Evolutionary conservation across 2,329 filamentous ascomycete genomes (phyloP).

Genomic region (Purpureocillium lavendulum): DNA sequence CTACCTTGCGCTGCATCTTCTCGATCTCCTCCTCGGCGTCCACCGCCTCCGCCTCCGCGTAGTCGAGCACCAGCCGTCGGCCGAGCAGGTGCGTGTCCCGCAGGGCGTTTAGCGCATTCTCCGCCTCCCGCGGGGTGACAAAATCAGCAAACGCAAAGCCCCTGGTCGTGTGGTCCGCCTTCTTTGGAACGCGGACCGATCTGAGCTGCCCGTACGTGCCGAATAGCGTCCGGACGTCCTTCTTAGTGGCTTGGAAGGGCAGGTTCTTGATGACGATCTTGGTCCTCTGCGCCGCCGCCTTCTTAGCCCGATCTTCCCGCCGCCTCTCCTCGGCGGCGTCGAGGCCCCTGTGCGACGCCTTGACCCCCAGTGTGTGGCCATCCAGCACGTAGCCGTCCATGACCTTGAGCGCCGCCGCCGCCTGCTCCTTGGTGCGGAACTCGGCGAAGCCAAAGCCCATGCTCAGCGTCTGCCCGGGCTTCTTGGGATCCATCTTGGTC

Average conservation of each 20-base stretch:
- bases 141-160: slow-evolving; percentile 98
- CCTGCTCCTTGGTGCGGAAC: slow-evolving; percentile 70
- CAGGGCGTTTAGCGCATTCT: slow-evolving; percentile 83
- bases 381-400: slow-evolving; percentile 90
- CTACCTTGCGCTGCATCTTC: slow-evolving; percentile 95
- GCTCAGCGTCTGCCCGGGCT: slow-evolving; percentile 76
- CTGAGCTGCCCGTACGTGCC: slow-evolving; percentile 86
- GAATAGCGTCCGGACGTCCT: slow-evolving; percentile 80
- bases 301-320: slow-evolving; percentile 76
- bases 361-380: slow-evolving; percentile 75
- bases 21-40: slow-evolving; percentile 94
- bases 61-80: slow-evolving; percentile 81
- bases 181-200: slow-evolving; percentile 89
- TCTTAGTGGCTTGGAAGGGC: slow-evolving; percentile 90
- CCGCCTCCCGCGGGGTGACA: slow-evolving; percentile 79
- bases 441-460: slow-evolving; percentile 98
- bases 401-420: slow-evolving; percentile 68
- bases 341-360: slow-evolving; percentile 75
- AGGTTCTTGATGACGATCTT: slow-evolving; percentile 98
- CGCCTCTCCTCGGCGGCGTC: slow-evolving; percentile 84
- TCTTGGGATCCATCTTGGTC: slow-evolving; percentile 89
- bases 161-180: slow-evolving; percentile 80
- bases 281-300: slow-evolving; percentile 64
- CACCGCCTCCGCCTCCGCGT: slow-evolving; percentile 77
- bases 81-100: slow-evolving; percentile 90